Evolutionary conservation across 2,329 filamentous ascomycete genomes (phyloP).

Genomic region (Microcyclosporella mali): DNA sequence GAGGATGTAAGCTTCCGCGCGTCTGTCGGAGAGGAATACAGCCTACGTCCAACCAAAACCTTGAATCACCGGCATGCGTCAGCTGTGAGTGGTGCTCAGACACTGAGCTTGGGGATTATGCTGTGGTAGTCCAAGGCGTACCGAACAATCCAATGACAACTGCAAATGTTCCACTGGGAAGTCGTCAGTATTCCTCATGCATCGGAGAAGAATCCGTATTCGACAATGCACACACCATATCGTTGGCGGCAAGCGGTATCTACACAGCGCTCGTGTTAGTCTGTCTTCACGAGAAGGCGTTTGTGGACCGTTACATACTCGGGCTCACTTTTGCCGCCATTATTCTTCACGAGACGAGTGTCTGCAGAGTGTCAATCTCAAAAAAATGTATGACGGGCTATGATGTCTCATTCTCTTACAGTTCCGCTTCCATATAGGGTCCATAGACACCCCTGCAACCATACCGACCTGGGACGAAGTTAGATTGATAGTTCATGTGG

Average conservation of each 20-base stretch:
- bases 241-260: slow-evolving; percentile 64
- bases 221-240: slow-evolving; percentile 31
- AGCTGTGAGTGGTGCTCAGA: slow-evolving; percentile 4
- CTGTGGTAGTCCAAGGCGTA: slow-evolving; percentile 26
- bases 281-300: no score
- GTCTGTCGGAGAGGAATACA: slow-evolving; percentile 5
- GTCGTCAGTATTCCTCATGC: slow-evolving; percentile 14
- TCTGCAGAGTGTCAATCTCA: slow-evolving; percentile 30
- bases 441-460: slow-evolving; percentile 54
- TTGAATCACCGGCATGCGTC: slow-evolving; percentile 3
- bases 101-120: slow-evolving; percentile 5
- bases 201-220: slow-evolving; percentile 4
- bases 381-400: background rate
- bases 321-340: slow-evolving; percentile 63
- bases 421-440: slow-evolving; percentile 60
- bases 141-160: slow-evolving; percentile 79
- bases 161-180: slow-evolving; percentile 57
- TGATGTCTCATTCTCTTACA: slow-evolving; percentile 25
- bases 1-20: slow-evolving; percentile 9
- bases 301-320: slow-evolving; percentile 48
- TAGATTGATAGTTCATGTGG: slow-evolving; percentile 2
- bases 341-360: slow-evolving; percentile 49
- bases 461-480: slow-evolving; percentile 61
- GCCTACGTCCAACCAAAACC: slow-evolving; percentile 21
- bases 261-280: no score